Percentiles rank a stretch among this genome's conserved stretches.
These are phyloP conservation scores for Pythium scleroteichum DNA, from an alignment of 352 stramenopile genomes.

Conservation along the genomic window DNA sequence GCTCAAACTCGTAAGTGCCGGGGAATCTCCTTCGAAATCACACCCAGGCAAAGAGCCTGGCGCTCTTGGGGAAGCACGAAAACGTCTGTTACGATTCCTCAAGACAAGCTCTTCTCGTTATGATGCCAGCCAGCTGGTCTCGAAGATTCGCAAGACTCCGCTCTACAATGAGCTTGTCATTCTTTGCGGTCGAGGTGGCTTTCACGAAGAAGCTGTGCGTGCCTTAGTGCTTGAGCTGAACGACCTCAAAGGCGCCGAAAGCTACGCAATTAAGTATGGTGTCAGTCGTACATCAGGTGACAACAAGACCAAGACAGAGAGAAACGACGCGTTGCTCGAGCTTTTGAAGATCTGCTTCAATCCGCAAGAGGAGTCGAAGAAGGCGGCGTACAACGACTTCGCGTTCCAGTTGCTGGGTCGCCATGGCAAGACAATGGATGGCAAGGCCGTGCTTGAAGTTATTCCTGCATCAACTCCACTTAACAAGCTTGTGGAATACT, in stretches of 20 bases:
- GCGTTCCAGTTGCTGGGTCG: slow-evolving; percentile 74
- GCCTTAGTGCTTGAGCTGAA: slow-evolving; percentile 81
- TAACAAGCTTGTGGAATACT: slow-evolving; percentile 83
- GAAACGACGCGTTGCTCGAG: slow-evolving; percentile 73
- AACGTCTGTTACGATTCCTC: slow-evolving; percentile 79
- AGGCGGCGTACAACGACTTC: slow-evolving; percentile 76
- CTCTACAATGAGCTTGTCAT: slow-evolving; percentile 88
- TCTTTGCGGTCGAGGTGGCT: slow-evolving; percentile 72
- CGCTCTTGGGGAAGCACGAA: slow-evolving; percentile 69
- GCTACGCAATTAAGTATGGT: slow-evolving; percentile 84
- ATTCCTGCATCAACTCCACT: slow-evolving; percentile 72
- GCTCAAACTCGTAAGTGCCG: slow-evolving; percentile 64
- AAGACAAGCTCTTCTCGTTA: slow-evolving; percentile 78
- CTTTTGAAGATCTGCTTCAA: slow-evolving; percentile 84
- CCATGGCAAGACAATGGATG: slow-evolving; percentile 80
- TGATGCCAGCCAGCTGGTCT: slow-evolving; percentile 65
- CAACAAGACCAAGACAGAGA: slow-evolving; percentile 57
- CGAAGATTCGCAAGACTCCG: slow-evolving; percentile 73
- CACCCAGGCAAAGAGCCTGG: slow-evolving; percentile 77
- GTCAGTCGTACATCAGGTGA: slow-evolving; percentile 24
- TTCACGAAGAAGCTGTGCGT: slow-evolving; percentile 79
- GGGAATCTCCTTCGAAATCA: slow-evolving; percentile 80
- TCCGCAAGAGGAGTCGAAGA: slow-evolving; percentile 76
- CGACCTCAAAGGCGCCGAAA: slow-evolving; percentile 77
- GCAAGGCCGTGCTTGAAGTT: slow-evolving; percentile 62